Evolutionary conservation across 2,329 filamentous ascomycete genomes (phyloP).

Genomic region (Didymella segeticola): DNA sequence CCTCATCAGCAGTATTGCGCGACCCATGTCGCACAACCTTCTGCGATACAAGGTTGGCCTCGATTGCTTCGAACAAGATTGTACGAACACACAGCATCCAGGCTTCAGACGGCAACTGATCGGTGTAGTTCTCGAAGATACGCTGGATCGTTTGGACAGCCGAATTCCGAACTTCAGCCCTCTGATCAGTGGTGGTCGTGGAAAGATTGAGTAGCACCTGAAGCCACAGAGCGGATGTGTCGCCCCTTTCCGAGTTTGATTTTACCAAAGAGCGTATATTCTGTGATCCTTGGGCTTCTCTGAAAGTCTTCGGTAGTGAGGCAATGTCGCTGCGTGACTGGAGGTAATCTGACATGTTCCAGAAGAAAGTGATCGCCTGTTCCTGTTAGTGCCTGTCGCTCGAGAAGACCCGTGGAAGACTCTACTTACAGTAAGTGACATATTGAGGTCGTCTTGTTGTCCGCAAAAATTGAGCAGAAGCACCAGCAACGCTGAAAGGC

Average conservation of each 20-base stretch:
- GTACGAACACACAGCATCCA: slow-evolving; percentile 85
- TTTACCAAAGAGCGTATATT: slow-evolving; percentile 65
- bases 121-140: slow-evolving; percentile 90
- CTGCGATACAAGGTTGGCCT: slow-evolving; percentile 60
- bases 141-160: slow-evolving; percentile 89
- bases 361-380: slow-evolving; percentile 91
- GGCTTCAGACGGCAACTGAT: slow-evolving; percentile 75
- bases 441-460: slow-evolving; percentile 91
- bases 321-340: slow-evolving; percentile 56
- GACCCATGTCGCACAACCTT: slow-evolving; percentile 22
- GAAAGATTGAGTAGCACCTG: slow-evolving; percentile 75
- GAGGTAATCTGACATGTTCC: slow-evolving; percentile 91
- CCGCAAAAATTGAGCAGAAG: slow-evolving; percentile 88
- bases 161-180: slow-evolving; percentile 80
- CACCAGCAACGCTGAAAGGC: slow-evolving; percentile 82
- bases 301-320: slow-evolving; percentile 37
- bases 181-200: slow-evolving; percentile 72
- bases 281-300: slow-evolving; percentile 50
- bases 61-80: slow-evolving; percentile 79
- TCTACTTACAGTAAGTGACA: slow-evolving; percentile 80
- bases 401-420: neutral
- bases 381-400: slow-evolving; percentile 11
- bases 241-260: slow-evolving; percentile 64
- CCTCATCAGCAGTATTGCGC: slow-evolving; percentile 25
- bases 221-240: slow-evolving; percentile 79